Percentiles rank a stretch among this genome's conserved stretches.
phyloP scores from a whole-genome alignment of 1,284 basidiomycete species.

The Coriolopsis trogii region DNA sequence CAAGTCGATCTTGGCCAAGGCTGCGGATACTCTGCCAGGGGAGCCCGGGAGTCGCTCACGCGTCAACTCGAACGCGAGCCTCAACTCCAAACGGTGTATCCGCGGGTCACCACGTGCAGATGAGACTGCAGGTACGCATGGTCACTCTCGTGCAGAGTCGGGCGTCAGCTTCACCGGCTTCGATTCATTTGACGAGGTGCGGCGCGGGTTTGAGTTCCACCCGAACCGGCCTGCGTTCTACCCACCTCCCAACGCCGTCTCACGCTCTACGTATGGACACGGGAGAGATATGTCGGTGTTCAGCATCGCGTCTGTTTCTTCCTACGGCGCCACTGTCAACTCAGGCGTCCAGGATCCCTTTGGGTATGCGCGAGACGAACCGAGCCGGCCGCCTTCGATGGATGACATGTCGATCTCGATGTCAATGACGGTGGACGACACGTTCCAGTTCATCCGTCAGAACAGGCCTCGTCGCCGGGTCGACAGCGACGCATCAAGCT shows the following conservation, averaged over 20 bases:
- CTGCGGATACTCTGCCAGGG: conserved; percentile 33
- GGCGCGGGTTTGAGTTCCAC: conserved; percentile 73
- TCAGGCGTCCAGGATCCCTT: conserved; percentile 72
- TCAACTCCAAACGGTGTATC: conserved; percentile 32
- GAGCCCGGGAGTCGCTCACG: conserved; percentile 35
- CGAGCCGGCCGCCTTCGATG: conserved; percentile 57
- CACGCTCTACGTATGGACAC: conserved; percentile 42
- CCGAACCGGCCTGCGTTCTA: conserved; percentile 67
- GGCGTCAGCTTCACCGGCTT: conserved; percentile 68
- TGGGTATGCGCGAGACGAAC: conserved; percentile 53
- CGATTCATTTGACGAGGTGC: conserved; percentile 73
- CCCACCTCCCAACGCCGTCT: conserved; percentile 47
- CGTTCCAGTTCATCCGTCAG: conserved; percentile 64
- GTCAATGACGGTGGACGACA: conserved; percentile 68
- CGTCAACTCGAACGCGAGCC: conserved; percentile 49
- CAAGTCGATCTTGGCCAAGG: conserved; percentile 60
- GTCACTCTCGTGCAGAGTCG: conserved; percentile 53
- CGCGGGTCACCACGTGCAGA: conserved; percentile 29
- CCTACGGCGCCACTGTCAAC: conserved; percentile 72
- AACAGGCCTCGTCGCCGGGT: conserved; percentile 53
- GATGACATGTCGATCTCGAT: conserved; percentile 48
- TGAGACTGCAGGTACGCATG: conserved; percentile 16
- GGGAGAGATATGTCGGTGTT: conserved; percentile 62
- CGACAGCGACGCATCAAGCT: conserved; percentile 77
- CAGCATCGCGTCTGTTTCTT: conserved; percentile 83